A percentile compares a stretch with the other conserved stretches of the same genome.
These are phyloP conservation scores for Globisporangium abappressorium DNA, from an alignment of 352 stramenopile genomes.

Conservation along the genomic window DNA sequence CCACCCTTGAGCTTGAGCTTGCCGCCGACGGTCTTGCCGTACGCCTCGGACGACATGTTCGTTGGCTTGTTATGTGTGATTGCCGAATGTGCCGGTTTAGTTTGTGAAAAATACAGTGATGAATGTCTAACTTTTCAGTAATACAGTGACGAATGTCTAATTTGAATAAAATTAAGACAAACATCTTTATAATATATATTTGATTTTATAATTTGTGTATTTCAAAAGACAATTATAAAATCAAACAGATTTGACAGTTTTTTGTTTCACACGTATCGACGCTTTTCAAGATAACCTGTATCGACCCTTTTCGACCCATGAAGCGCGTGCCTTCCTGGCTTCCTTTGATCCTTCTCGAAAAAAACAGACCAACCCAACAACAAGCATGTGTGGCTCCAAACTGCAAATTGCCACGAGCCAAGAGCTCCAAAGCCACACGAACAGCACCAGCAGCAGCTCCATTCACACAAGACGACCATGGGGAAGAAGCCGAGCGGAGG, in stretches of 20 bases:
- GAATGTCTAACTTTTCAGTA: no score
- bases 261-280: no score
- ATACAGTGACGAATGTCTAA: no score
- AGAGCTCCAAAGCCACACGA: background rate
- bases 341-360: background rate
- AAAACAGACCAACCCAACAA: background rate
- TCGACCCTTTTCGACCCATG: background rate
- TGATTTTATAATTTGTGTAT: no score
- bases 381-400: background rate
- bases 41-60: constrained; percentile 22
- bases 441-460: background rate
- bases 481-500: background rate
- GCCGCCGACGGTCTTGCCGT: constrained; percentile 69
- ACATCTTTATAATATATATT: no score
- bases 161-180: no score
- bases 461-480: background rate
- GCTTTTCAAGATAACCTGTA: no score
- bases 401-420: background rate
- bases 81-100: no score
- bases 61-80: background rate
- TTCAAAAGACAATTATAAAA: no score
- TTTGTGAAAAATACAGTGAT: no score
- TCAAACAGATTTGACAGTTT: no score
- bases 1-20: constrained; percentile 83
- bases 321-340: background rate